Evolutionary conservation across 2,329 filamentous ascomycete species (phyloP), one percentile per base, ranked within the genome.

Genomic region (Aspergillus ustus): DNA sequence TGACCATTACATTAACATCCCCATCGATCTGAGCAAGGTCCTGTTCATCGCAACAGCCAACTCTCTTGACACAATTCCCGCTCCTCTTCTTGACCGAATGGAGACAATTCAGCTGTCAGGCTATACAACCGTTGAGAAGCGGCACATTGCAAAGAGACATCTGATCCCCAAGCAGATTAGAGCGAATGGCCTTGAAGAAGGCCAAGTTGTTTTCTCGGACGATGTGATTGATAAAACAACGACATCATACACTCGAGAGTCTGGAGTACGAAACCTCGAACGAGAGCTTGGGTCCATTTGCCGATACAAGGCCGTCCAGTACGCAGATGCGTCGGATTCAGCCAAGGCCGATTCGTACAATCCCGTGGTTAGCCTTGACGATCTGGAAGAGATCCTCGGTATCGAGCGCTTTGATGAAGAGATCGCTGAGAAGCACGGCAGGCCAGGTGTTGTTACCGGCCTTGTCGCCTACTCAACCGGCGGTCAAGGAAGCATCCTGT

Each of bases 21-120:
- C 95, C 0, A 92, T 98, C 67, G 95, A 99, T 74, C 84, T 99
- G 20, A 96, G 92, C 80, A 97, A 96, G 78, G 92, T 99, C 22
- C 84, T 99, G 11, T 99, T 99, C 80, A 97, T 99, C 71, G 95
- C 95, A 7, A 99, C 95, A 0, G 95, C 95, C 50, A 99, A 99
- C 78, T 92, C 87, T 9, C 84, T 98, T 25, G 94, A 98, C 72
- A 97, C 93, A 0, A 99, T 99, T 57, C 93, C 95, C 2, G 84
- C 93, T n/a, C 93, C 95, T 19, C 82, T 99, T 2, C 84, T 99
- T 13, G 95, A 99, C 78, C 90, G 95, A 62, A 97, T 99, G 94
- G 95, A 99, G 80, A 96, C 90, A 7, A 97, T 99, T 58, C 87
- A 91, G 67, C 86, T 99, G 22, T 92, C 93, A 1, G 95, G 95